A percentile compares a stretch with the other conserved stretches of the same genome.
Conservation (phyloP, 805 yeast species). For the Brettanomyces nanus region DNA sequence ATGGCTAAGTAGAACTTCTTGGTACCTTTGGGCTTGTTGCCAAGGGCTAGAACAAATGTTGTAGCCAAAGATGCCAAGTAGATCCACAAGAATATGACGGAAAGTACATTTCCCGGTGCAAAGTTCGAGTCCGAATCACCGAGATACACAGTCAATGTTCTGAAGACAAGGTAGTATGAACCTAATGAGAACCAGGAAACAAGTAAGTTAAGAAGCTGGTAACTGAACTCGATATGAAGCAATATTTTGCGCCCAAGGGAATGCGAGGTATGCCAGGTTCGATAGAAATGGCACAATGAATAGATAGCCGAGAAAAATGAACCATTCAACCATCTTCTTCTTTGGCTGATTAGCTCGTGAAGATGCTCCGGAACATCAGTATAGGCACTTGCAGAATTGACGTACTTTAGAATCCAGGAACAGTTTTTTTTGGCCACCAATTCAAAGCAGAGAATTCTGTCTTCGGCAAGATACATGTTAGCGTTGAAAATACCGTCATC, state of each 20-base stretch:
- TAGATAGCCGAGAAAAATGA: slow-evolving; percentile 93
- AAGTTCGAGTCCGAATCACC: slow-evolving; percentile 56
- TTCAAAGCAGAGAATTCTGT: slow-evolving; percentile 90
- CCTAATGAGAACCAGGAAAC: slow-evolving; percentile 93
- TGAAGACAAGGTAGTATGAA: slow-evolving; percentile 81
- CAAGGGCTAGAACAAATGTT: slow-evolving; percentile 84
- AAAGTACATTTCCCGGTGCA: slow-evolving; percentile 66
- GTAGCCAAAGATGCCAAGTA: slow-evolving; percentile 74
- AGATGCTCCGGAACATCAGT: slow-evolving; percentile 92
- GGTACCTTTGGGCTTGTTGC: slow-evolving; percentile 92
- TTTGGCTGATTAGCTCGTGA: slow-evolving; percentile 80
- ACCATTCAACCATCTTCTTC: slow-evolving; percentile 96
- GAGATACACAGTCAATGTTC: slow-evolving; percentile 75
- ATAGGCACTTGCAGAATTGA: slow-evolving; percentile 81
- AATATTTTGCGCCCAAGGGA: slow-evolving; percentile 56
- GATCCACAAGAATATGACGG: slow-evolving; percentile 77
- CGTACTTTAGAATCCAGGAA: slow-evolving; percentile 76
- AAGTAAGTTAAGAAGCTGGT: slow-evolving; percentile 64
- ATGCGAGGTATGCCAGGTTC: slow-evolving; percentile 76
- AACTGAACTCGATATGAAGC: slow-evolving; percentile 69
- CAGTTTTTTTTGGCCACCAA: slow-evolving; percentile 74
- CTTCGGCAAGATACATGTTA: slow-evolving; percentile 96
- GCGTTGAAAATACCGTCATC: slow-evolving; percentile 82
- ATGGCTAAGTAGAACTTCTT: slow-evolving; percentile 66
- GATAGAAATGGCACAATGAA: slow-evolving; percentile 68